These are phyloP conservation scores for Cladorrhinum sp. DNA, from an alignment of 2,329 filamentous ascomycete genomes.

Conservation along the genomic window DNA sequence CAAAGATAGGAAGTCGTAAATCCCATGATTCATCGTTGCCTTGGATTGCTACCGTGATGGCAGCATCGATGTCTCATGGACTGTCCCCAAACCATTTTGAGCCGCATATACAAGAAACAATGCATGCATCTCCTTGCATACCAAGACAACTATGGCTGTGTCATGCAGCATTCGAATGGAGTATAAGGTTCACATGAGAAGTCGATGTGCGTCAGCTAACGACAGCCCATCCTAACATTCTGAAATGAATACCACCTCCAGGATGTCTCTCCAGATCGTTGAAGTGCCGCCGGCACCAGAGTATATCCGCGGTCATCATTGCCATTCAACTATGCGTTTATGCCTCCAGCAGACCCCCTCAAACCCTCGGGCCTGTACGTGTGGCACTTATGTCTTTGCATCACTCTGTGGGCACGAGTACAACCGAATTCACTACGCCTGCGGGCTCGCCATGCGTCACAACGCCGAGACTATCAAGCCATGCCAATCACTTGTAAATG, in stretches of 20 bases:
- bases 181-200: not conserved
- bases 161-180: not conserved
- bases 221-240: not conserved
- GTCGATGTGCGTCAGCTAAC: not conserved
- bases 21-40: no score
- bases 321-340: not conserved
- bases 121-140: not conserved
- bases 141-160: not conserved
- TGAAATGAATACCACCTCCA: not conserved
- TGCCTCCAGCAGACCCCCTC: not conserved
- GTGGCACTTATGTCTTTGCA: not conserved
- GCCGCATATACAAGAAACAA: not conserved
- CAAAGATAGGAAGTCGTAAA: no score
- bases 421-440: not conserved
- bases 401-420: not conserved
- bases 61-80: not conserved
- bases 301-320: not conserved
- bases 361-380: not conserved
- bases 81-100: not conserved
- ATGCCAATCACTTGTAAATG: not conserved
- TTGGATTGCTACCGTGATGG: no score
- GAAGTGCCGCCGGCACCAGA: not conserved
- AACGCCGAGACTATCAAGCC: not conserved
- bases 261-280: not conserved
- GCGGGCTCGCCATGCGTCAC: not conserved